Base-by-base conservation (phyloP, 2,329 filamentous ascomycete genomes). In the Cryoendolithus antarcticus region DNA sequence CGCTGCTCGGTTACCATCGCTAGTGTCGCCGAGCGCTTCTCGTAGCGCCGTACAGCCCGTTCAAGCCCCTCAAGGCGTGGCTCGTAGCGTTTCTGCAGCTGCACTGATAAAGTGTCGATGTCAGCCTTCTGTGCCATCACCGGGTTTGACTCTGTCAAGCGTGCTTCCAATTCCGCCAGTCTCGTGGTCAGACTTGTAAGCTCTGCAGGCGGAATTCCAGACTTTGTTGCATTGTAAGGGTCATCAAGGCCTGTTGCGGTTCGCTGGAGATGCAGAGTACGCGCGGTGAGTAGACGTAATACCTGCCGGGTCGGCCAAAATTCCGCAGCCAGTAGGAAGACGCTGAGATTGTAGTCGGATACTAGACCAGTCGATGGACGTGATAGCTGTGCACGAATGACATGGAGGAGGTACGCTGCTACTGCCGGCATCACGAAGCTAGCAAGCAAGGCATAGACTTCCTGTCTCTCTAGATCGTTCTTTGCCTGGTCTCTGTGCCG, bases 281-380 rank as follows among this genome's bases (percentile, higher is more conserved):
- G 75, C 9, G 76, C 73, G 52, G 86, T 80, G 3, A 93, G 71
- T 52, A 95, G 73, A 55, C 80, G 84, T 45, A 94, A 75, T 19
- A 93, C 64, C 55, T 95, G 88, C 1, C 83, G 76, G 35, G 86
- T 65, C 0, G 89, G 89, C 3, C 84, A 79, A 21, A 95, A 67
- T 61, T 96, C 89, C 3, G 89, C 83, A 1, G 82, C 84, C 11
- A 94, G 71, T 2, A 94, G 67, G 59, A 95, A 96, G 38, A 96
- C 84, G 9, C 81, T 86, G 39, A 96, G 69, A 59, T 95, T 95
- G 63, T 89, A 93, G 59, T 94, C 84, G 4, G 86, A 93, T 5
- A 96, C 80, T 8, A 96, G 67, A 1, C 84, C 84, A 57, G 93
- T 86, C 0, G 86, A 86, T 0, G 83, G 84, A 2, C 83, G 72